Evolutionary conservation across 2,329 filamentous ascomycete genomes (phyloP), one percentile per base, ranked within the genome.

Genomic region (Drechmeria coniospora): DNA sequence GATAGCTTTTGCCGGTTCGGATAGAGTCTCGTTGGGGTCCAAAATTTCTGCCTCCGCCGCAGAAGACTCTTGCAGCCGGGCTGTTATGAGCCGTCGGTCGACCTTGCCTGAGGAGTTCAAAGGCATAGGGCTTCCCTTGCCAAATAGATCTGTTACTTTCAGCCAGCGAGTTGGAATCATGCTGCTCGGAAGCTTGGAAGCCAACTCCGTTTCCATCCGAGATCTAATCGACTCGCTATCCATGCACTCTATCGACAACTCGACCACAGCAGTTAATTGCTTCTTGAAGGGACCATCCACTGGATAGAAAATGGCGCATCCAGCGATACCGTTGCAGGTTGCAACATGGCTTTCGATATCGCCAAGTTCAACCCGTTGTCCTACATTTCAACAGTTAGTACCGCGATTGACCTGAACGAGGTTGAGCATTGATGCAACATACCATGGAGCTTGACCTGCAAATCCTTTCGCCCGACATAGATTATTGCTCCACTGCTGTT

Each of bases 391-490:
- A n/a, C n/a, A n/a, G n/a, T n/a, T n/a, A n/a, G n/a, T n/a, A n/a
- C n/a, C n/a, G n/a, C n/a, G n/a, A n/a, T n/a, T n/a, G n/a, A n/a
- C n/a, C n/a, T n/a, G n/a, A n/a, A n/a, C n/a, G n/a, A n/a, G n/a
- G n/a, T n/a, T n/a, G n/a, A n/a, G n/a, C n/a, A n/a, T n/a, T n/a
- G n/a, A n/a, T n/a, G n/a, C n/a, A n/a, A 13, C 16, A n/a, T 26
- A 26, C 25, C 25, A 13, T 60, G 56, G 7, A 74, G 45, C 44
- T 74, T 74, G 25, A 71, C 57, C 40, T 72, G 68, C 0, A 54
- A 54, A 35, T 73, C 68, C 34, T 65, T 67, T n/a, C 68, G 52
- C 22, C 63, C 65, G 24, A 64, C 38, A 30, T 57, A 64, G 0
- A 49, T 36, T 8, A 65, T 39, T 15, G 41, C 41, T 1, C 54